Conservation (phyloP, 73 alveolate species). For the Paramecium sexaurelia region DNA sequence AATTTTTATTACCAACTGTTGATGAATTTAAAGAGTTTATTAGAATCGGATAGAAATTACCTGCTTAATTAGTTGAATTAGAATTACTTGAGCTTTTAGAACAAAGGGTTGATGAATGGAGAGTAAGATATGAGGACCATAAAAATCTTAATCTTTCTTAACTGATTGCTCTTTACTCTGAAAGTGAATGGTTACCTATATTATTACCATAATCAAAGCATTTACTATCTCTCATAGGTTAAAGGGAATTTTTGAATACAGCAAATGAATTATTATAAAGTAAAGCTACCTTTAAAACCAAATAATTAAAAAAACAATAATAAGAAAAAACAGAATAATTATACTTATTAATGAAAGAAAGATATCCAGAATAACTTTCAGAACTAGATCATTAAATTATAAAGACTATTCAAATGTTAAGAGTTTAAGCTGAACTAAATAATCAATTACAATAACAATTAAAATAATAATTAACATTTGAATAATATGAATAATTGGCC, state of each 20-base stretch:
- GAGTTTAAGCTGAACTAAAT: constrained; percentile 21
- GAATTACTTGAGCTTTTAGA: constrained; percentile 12
- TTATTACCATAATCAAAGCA: not conserved
- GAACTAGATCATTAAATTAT: constrained; percentile 24
- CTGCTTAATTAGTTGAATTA: not conserved
- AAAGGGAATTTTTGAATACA: constrained; percentile 9
- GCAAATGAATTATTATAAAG: not conserved
- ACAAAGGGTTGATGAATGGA: constrained; percentile 26
- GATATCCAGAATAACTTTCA: not conserved
- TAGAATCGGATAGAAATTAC: not conserved
- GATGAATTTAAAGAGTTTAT: constrained; percentile 18
- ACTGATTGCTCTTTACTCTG: not conserved
- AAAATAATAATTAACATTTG: constrained; percentile 2
- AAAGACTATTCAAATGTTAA: not conserved
- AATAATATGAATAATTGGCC: constrained; percentile 22
- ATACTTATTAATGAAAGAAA: not conserved
- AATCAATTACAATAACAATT: not conserved
- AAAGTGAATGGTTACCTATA: constrained; percentile 48
- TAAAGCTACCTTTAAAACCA: not conserved
- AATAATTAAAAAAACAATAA: not conserved
- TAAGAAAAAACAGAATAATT: constrained; percentile 51
- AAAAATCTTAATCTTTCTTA: not conserved
- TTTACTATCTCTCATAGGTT: not conserved
- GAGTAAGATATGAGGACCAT: not conserved
- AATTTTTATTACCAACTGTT: constrained; percentile 7